Evolutionary conservation across 768 basidiomycete species (phyloP).

Genomic region (Dendrothele bispora): DNA sequence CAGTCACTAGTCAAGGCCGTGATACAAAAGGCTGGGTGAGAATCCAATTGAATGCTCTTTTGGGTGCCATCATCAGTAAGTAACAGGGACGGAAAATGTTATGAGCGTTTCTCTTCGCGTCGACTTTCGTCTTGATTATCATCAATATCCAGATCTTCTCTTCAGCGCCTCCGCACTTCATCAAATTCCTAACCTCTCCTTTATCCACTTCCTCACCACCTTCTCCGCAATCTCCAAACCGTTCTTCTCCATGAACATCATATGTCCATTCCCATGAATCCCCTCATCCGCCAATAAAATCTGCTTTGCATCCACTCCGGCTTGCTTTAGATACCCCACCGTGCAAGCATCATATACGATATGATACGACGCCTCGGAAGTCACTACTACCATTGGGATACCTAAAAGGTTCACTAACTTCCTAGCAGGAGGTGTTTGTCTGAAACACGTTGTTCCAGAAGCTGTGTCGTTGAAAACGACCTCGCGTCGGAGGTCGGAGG

Average conservation of each 20-base stretch:
- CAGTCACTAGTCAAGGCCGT: no score
- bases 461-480: conserved; percentile 15
- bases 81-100: no score
- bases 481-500: conserved; percentile 27
- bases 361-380: conserved; percentile 37
- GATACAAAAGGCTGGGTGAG: no score
- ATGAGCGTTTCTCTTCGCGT: no score
- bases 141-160: no score
- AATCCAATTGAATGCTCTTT: no score
- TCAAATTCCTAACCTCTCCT: conserved; percentile 2
- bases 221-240: conserved; percentile 29
- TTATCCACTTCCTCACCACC: conserved; percentile 34
- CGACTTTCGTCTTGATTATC: no score
- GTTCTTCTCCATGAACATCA: conserved; percentile 43
- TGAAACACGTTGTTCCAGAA: conserved; percentile 24
- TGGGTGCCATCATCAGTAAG: no score
- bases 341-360: conserved; percentile 35
- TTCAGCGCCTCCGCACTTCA: no score
- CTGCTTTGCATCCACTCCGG: conserved; percentile 34
- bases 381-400: conserved; percentile 36
- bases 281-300: conserved; percentile 27
- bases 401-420: conserved; percentile 27
- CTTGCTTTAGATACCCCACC: conserved; percentile 30
- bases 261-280: conserved; percentile 37
- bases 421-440: conserved; percentile 31